Conservation (phyloP, 2,329 filamentous ascomycete species). For the Claviceps spartinae region DNA sequence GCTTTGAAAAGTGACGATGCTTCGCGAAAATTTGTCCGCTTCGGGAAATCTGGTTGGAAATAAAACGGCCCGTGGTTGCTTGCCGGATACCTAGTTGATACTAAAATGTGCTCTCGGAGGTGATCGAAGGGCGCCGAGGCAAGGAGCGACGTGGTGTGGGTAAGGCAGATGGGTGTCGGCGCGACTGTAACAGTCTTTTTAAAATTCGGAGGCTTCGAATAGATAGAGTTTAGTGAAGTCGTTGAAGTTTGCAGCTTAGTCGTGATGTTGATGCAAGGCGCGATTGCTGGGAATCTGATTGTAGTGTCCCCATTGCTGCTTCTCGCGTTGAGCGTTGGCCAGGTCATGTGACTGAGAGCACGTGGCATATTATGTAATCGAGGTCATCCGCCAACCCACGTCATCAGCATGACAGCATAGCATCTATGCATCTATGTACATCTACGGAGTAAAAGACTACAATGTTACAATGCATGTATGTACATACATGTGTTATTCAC, state of each 20-base stretch:
- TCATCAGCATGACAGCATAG: background rate
- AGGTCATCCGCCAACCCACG: background rate
- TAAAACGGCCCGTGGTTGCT: background rate
- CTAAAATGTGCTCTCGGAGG: background rate
- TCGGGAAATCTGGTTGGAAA: background rate
- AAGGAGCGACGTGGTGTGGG: conserved; percentile 1
- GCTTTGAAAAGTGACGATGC: background rate
- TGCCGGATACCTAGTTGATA: background rate
- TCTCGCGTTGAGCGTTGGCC: conserved; percentile 3
- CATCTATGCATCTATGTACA: too few species aligned
- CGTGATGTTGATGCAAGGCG: conserved; percentile 2
- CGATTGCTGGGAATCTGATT: background rate
- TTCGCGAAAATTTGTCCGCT: background rate
- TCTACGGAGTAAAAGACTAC: too few species aligned
- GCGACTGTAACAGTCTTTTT: background rate
- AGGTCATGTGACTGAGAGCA: conserved; percentile 21
- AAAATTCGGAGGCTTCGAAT: background rate
- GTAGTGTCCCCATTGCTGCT: background rate
- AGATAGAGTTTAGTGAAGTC: background rate
- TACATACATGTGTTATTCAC: too few species aligned
- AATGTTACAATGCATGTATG: too few species aligned
- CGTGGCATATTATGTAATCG: conserved; percentile 5
- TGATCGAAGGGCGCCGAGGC: background rate
- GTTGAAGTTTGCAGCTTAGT: conserved; percentile 1
- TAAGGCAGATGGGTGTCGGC: background rate